phyloP scores from a whole-genome alignment of 176 grass and related monocot species.

The Lolium rigidum region DNA sequence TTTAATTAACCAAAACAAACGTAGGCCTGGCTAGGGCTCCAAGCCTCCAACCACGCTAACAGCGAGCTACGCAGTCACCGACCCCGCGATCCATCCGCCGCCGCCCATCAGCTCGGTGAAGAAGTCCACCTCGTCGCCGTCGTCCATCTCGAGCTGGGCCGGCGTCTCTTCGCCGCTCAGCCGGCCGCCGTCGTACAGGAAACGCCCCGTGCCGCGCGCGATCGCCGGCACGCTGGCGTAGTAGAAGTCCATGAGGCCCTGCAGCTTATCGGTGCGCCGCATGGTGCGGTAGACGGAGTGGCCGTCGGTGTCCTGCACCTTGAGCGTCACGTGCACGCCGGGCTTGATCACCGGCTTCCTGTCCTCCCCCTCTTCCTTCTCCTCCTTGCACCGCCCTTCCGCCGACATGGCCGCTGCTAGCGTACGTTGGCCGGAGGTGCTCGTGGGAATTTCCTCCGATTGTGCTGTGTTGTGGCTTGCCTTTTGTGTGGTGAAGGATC shows the following conservation, averaged over 20 bases:
- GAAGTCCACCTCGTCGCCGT: conserved; percentile 43
- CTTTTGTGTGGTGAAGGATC: too few species aligned
- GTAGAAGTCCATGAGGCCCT: conserved; percentile 39
- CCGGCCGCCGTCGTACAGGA: conserved; percentile 34
- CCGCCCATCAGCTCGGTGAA: conserved; percentile 35
- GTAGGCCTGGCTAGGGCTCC: neutral
- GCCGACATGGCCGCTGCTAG: neutral
- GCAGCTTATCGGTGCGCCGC: conserved; percentile 23
- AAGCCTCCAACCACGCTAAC: neutral
- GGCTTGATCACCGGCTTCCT: conserved; percentile 46
- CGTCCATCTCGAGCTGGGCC: conserved; percentile 24
- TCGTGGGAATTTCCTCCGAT: neutral
- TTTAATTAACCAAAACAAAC: too few species aligned
- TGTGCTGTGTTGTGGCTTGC: neutral
- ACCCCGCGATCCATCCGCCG: neutral
- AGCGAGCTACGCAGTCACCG: neutral
- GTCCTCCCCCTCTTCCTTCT: neutral
- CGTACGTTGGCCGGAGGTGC: neutral
- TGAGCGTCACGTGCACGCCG: conserved; percentile 43
- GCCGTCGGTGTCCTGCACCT: conserved; percentile 31
- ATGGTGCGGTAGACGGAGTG: conserved; percentile 10
- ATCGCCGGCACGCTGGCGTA: conserved; percentile 27
- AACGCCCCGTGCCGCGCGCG: conserved; percentile 4
- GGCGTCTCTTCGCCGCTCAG: conserved; percentile 30
- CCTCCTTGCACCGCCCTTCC: neutral